Evolutionary conservation across 2,329 filamentous ascomycete genomes (phyloP).

Genomic region (Talaromyces sp.): DNA sequence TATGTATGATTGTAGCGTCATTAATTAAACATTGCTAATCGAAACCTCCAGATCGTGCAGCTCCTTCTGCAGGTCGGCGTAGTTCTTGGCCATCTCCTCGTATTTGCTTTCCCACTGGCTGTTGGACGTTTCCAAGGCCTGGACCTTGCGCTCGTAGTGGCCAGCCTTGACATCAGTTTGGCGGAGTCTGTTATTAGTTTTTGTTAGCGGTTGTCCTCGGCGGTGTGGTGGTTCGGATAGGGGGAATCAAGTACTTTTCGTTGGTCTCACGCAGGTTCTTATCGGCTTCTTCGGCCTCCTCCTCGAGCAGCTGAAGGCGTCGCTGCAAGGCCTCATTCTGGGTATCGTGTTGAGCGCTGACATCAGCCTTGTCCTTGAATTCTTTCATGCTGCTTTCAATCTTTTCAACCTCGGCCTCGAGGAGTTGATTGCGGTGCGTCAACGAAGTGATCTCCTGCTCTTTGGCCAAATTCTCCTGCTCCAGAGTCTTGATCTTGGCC

Average conservation of each 20-base stretch:
- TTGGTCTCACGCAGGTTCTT: constrained; percentile 95
- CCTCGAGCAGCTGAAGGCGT: constrained; percentile 91
- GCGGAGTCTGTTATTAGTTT: constrained; percentile 64
- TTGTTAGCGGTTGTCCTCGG: constrained; percentile 14
- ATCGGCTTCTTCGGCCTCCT: constrained; percentile 95
- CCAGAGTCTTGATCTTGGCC: constrained; percentile 77
- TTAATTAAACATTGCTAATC: constrained; percentile 81
- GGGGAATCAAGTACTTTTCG: constrained; percentile 76
- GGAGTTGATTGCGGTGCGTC: constrained; percentile 87
- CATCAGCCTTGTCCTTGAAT: constrained; percentile 78
- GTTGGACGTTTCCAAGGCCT: constrained; percentile 85
- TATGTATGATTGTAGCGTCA: constrained; percentile 13
- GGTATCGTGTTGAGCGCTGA: constrained; percentile 74
- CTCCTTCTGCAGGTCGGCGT: constrained; percentile 77
- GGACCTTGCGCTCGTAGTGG: constrained; percentile 98
- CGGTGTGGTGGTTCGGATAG: neutral
- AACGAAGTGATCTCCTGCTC: constrained; percentile 98
- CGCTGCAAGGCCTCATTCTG: constrained; percentile 89
- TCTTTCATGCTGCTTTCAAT: constrained; percentile 78
- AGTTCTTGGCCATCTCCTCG: constrained; percentile 94
- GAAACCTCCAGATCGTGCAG: constrained; percentile 84
- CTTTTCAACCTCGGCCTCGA: constrained; percentile 90
- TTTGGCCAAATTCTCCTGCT: constrained; percentile 93
- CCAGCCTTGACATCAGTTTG: constrained; percentile 99
- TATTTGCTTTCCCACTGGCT: constrained; percentile 97